Percentiles rank a stretch among this genome's conserved stretches.
Conservation (phyloP, 2,329 filamentous ascomycete genomes). For the Colletotrichum simmondsii region DNA sequence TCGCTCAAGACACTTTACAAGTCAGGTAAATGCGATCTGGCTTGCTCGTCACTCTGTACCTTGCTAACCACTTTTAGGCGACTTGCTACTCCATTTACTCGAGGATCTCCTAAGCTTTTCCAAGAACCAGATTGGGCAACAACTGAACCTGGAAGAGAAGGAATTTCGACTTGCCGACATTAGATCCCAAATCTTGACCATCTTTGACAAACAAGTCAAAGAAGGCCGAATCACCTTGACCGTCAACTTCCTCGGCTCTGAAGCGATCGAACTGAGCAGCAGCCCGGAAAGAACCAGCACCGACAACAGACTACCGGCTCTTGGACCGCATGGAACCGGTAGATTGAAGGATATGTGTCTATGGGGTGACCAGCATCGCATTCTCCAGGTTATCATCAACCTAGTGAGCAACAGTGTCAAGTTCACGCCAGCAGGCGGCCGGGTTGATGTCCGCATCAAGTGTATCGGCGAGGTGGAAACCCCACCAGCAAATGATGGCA, state of each 20-base stretch:
- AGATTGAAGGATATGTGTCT: constrained; percentile 86
- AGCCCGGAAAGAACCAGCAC: constrained; percentile 39
- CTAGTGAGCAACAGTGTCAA: constrained; percentile 92
- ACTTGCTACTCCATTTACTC: constrained; percentile 84
- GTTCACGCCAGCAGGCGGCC: constrained; percentile 83
- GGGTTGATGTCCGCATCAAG: constrained; percentile 79
- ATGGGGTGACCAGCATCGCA: constrained; percentile 92
- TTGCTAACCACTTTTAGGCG: constrained; percentile 52
- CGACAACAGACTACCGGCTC: constrained; percentile 59
- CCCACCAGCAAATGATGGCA: constrained; percentile 49
- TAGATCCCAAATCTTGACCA: constrained; percentile 82
- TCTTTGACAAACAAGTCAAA: constrained; percentile 90
- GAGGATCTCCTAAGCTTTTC: constrained; percentile 93
- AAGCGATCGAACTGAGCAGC: constrained; percentile 39
- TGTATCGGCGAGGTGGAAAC: constrained; percentile 72
- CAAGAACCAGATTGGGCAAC: constrained; percentile 92
- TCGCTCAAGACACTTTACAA: constrained; percentile 91
- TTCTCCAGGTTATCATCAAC: constrained; percentile 93
- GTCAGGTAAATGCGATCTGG: constrained; percentile 59
- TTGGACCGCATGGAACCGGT: constrained; percentile 74
- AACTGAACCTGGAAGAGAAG: constrained; percentile 82
- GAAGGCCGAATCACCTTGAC: constrained; percentile 81
- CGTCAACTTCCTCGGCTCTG: constrained; percentile 74
- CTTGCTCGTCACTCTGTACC: no score
- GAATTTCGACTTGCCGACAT: constrained; percentile 90